Percentiles rank a stretch among this genome's conserved stretches.
These are phyloP conservation scores for Acidomyces sp. DNA, from an alignment of 495 filamentous ascomycete species.

Conservation along the genomic window DNA sequence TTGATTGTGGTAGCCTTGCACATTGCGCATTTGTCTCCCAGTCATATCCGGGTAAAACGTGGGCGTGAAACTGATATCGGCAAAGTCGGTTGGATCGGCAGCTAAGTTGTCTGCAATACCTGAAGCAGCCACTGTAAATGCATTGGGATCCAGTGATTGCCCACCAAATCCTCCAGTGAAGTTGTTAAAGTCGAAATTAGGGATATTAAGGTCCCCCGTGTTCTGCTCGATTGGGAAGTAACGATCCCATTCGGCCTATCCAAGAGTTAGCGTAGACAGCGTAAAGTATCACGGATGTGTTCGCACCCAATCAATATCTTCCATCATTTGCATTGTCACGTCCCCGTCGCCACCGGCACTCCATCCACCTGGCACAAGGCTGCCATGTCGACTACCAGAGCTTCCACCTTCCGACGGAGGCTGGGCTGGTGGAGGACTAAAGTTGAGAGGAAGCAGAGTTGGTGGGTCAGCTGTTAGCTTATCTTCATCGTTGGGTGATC, in stretches of 20 bases:
- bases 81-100: slow-evolving; percentile 5
- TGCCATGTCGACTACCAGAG: slow-evolving; percentile 6
- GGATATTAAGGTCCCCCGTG: slow-evolving; percentile 17
- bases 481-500: not conserved
- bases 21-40: not conserved
- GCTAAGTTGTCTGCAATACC: not conserved
- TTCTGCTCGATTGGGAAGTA: slow-evolving; percentile 17
- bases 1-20: no score
- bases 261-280: not conserved
- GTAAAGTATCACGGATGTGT: not conserved
- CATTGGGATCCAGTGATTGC: slow-evolving; percentile 2
- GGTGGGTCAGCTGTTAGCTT: not conserved
- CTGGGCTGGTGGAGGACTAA: slow-evolving; percentile 13
- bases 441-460: slow-evolving; percentile 3
- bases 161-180: slow-evolving; percentile 10
- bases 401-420: slow-evolving; percentile 1
- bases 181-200: slow-evolving; percentile 14
- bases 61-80: slow-evolving; percentile 14
- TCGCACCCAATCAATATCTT: slow-evolving; percentile 20
- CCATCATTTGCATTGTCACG: slow-evolving; percentile 7
- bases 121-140: slow-evolving; percentile 2
- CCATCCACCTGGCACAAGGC: not conserved
- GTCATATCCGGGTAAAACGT: slow-evolving; percentile 6
- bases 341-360: no score
- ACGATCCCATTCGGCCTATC: slow-evolving; percentile 18